phyloP scores from a whole-genome alignment of 179 eudicot species.

The Carnegiea gigantea region DNA sequence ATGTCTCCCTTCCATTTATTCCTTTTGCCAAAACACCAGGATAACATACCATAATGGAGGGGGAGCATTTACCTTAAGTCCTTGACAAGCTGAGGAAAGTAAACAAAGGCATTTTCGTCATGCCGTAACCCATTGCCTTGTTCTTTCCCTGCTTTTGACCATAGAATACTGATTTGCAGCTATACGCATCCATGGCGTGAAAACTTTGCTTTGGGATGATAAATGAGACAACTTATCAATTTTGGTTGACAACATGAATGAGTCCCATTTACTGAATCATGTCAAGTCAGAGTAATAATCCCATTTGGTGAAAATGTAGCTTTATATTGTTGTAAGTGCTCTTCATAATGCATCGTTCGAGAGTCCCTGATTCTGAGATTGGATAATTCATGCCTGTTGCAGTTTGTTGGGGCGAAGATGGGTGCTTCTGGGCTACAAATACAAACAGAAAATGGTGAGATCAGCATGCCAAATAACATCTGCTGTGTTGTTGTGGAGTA shows the following conservation, averaged over 20 bases:
- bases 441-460: constrained; percentile 83
- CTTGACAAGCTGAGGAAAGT: neutral
- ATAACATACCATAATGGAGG: neutral
- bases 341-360: neutral
- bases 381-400: constrained; percentile 29
- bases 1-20: neutral
- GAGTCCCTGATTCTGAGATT: constrained; percentile 8
- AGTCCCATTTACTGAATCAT: neutral
- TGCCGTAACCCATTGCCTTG: neutral
- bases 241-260: neutral
- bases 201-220: neutral
- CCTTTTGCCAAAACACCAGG: neutral
- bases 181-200: neutral
- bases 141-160: too few species aligned
- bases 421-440: constrained; percentile 80
- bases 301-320: neutral
- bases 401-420: constrained; percentile 98
- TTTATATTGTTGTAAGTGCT: neutral
- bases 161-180: neutral
- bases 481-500: constrained; percentile 98
- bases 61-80: neutral
- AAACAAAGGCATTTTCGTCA: neutral
- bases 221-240: neutral
- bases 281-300: neutral
- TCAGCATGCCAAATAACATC: constrained; percentile 86